Percentiles rank a stretch among this genome's conserved stretches.
phyloP scores from a whole-genome alignment of 208 protist species.

The Acanthamoeba lugdunensis region DNA sequence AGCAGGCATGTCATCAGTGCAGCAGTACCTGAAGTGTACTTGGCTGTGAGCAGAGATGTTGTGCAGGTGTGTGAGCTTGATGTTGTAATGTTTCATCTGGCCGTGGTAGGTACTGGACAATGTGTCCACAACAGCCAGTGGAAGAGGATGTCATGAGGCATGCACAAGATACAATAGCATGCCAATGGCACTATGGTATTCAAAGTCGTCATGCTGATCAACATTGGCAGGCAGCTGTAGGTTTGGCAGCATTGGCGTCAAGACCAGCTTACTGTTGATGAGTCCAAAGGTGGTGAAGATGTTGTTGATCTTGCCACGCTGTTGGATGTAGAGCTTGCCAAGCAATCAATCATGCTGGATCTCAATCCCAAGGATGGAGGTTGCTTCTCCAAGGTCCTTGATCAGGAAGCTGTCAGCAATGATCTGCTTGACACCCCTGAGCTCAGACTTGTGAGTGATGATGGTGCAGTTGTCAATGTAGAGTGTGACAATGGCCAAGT shows the following conservation, averaged over 20 bases:
- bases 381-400: too few species aligned
- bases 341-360: too few species aligned
- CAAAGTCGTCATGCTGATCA: background rate
- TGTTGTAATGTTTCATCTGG: background rate
- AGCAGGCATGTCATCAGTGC: background rate
- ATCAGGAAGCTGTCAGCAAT: background rate
- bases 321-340: background rate
- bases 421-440: background rate
- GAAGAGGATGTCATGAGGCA: background rate
- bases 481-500: constrained; percentile 1
- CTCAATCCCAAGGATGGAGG: too few species aligned
- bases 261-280: background rate
- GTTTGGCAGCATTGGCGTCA: background rate
- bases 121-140: background rate
- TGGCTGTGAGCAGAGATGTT: background rate
- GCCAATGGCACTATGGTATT: background rate
- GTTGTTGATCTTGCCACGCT: background rate
- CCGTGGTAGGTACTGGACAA: background rate
- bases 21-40: background rate
- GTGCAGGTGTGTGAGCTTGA: background rate
- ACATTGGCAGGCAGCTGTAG: background rate
- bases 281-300: background rate
- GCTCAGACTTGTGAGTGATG: background rate
- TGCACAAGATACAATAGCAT: background rate
- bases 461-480: constrained; percentile 49